Base-by-base conservation (phyloP, 106 monocot species). In the Gastrodia elata region DNA sequence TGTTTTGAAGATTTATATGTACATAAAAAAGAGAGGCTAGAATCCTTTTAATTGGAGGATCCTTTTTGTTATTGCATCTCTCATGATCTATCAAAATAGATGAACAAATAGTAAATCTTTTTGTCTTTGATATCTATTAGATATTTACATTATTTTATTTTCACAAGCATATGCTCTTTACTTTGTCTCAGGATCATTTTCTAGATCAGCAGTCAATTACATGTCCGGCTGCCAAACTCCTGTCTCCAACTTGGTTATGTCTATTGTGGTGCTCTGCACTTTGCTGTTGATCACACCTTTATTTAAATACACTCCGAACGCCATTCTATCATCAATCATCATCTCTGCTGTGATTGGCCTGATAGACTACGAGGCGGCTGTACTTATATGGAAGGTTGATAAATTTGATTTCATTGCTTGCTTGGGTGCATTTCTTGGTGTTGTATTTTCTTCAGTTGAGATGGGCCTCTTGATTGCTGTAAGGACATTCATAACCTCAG, bases 171-270 rank as follows among this genome's bases (percentile, higher is more conserved):
- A n/a, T 32, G 61, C 30, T 61, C 61, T 61, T 61, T 0, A 35
- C 22, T 70, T 6, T 75, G 3, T 80, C 74, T 36, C 84, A 94
- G 94, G 94, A 7, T 94, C 94, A 1, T 94, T 94, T 69, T 94
- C 94, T 22, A 77, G 94, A 56, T 94, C 94, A 18, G 94, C 94
- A 14, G 94, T 94, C n/a, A 94, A 94, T 84, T 91, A 70, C 81
- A 91, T 88, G 94, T 80, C 94, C 14, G 94, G 94, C 7, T 88
- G 88, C 70, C 68, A 78, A 48, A 94, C 94, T 67, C 14, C 88
- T 20, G 84, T 88, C 30, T 94, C 94, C 7, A 94, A 94, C 64
- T 77, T 94, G 8, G 73, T 94, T 6, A 94, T 94, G 94, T 91
- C 94, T 25, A 0, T 74, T 30, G 84, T 94, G 4, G 91, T 94